Evolutionary conservation across 169 alveolate genomes (phyloP), one percentile per base, ranked within the genome.

Genomic region (Plasmodium inui): DNA sequence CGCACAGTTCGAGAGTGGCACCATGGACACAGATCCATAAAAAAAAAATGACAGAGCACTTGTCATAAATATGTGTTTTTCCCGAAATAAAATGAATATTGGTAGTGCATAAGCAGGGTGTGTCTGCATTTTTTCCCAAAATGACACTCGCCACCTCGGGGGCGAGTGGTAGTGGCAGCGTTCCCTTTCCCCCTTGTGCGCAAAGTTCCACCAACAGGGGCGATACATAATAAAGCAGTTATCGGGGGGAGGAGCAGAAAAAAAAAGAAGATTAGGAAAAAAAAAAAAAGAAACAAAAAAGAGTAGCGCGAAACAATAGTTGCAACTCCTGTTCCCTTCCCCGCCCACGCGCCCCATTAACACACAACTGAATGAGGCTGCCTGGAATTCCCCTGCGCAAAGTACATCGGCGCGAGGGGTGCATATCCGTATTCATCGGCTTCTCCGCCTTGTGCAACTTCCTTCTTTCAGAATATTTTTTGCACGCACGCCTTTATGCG

Each of bases 21-120:
- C 74, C 32, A 61, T 17, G 74, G 74, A 61, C 26, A 14, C 74
- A 61, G 74, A 61, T 61, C 34, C 34, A 61, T 61, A 26, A 61
- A 8, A 61, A 19, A 61, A 26, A 61, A 19, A 61, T 14, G 74
- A 61, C 14, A 61, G 74, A n/a, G 74, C 74, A 61, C 74, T 61
- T 61, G 26, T 61, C 14, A 61, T 26, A 61, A 61, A 26, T n/a
- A 0, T 61, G 32, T 61, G 74, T 61, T 61, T 61, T 61, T 44
- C 32, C 2, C 12, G 34, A 61, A 61, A 19, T 19, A 19, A 61
- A 61, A 61, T 61, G 26, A 19, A 61, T 61, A 61, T 19, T 34
- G 74, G 26, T 19, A 61, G 74, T 61, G 74, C 74, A 61, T 61
- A 61, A 61, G 74, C 34, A 61, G 26, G 74, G 74, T 61, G 32